A percentile compares a stretch with the other conserved stretches of the same genome.
Evolutionary conservation across 805 yeast species (phyloP).

Genomic region (Sungouiella blattae): DNA sequence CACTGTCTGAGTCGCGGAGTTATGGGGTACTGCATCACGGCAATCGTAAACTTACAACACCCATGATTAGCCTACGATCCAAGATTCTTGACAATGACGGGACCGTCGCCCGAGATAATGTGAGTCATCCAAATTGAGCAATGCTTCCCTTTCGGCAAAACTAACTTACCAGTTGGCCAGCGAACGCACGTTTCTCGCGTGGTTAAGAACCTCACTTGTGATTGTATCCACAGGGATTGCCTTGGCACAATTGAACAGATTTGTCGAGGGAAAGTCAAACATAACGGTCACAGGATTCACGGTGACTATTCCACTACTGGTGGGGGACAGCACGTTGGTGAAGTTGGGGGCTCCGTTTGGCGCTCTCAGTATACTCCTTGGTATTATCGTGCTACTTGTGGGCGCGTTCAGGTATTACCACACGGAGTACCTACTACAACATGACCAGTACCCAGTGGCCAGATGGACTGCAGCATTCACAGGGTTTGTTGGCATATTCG

Average conservation of each 20-base stretch:
- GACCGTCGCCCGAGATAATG: constrained; percentile 12
- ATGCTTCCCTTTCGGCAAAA: neutral
- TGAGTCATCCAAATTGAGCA: constrained; percentile 5
- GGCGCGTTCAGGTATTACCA: constrained; percentile 11
- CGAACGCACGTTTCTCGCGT: constrained; percentile 16
- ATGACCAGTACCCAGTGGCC: constrained; percentile 10
- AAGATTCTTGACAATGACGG: constrained; percentile 5
- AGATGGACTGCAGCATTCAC: neutral
- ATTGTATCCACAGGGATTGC: constrained; percentile 15
- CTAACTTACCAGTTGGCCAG: constrained; percentile 17
- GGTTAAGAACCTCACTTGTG: constrained; percentile 16
- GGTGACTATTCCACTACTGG: constrained; percentile 1
- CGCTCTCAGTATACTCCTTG: constrained; percentile 7
- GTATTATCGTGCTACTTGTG: constrained; percentile 7
- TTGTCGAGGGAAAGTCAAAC: constrained; percentile 3
- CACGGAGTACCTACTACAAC: constrained; percentile 6
- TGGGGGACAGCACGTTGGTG: constrained; percentile 1
- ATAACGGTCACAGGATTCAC: neutral
- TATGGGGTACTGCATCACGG: no score
- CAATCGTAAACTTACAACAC: no score
- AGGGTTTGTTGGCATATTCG: neutral
- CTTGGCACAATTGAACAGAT: constrained; percentile 12
- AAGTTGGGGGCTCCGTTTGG: constrained; percentile 7
- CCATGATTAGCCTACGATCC: constrained; percentile 8
- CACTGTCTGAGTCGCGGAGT: no score